phyloP scores from a whole-genome alignment of 2,329 filamentous ascomycete genomes.

The Aspergillus ochraceus region DNA sequence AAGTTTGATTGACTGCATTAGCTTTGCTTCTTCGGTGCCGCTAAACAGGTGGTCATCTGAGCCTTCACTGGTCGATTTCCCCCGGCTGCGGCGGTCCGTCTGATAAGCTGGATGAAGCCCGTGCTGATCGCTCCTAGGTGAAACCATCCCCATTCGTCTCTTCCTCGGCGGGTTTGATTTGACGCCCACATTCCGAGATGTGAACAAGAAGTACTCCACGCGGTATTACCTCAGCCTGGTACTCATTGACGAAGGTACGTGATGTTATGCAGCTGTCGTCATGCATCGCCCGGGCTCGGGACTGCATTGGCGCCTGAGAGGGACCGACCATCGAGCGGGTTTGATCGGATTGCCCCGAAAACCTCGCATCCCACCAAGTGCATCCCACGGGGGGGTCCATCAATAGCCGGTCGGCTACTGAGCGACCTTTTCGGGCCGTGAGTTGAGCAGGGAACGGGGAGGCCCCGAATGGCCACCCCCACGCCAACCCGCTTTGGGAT shows the following conservation, averaged over 20 bases:
- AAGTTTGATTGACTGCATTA: conserved; percentile 39
- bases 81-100: not conserved
- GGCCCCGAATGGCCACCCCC: conserved; percentile 26
- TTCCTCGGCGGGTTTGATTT: conserved; percentile 98
- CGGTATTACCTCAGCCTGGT: conserved; percentile 96
- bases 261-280: conserved; percentile 10
- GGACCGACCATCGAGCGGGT: conserved; percentile 1
- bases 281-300: not conserved
- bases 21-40: not conserved
- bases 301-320: conserved; percentile 17
- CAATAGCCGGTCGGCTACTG: conserved; percentile 41
- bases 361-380: not conserved
- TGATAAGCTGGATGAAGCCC: not conserved
- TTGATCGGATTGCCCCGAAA: not conserved
- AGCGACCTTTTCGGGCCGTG: conserved; percentile 21
- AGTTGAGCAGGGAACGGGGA: not conserved
- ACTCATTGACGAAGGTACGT: conserved; percentile 84
- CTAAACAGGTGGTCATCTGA: not conserved
- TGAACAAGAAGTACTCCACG: conserved; percentile 99
- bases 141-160: conserved; percentile 92
- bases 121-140: conserved; percentile 50
- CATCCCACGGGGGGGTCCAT: conserved; percentile 21
- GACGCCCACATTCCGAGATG: conserved; percentile 96
- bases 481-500: conserved; percentile 29
- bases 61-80: not conserved